phyloP scores from a whole-genome alignment of 441 rosid genomes.

The Euphorbia corollata region DNA sequence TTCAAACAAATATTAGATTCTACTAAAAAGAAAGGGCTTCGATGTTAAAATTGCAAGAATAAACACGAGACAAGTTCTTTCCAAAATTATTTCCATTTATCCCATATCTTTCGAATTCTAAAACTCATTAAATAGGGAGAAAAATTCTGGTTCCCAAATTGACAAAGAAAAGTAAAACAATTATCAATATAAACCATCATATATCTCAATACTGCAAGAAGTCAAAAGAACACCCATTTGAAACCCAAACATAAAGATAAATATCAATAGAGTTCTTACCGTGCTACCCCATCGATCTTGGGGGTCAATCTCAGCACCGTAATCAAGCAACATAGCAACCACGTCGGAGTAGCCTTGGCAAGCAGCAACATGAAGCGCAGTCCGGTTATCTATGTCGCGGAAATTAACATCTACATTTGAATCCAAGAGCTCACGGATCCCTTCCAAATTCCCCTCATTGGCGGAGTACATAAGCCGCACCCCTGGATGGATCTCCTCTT shows the following conservation, averaged over 20 bases:
- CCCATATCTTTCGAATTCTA: no score
- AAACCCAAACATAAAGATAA: not conserved
- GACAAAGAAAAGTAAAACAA: no score
- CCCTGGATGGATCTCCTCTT: slow-evolving; percentile 40
- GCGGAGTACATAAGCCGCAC: slow-evolving; percentile 64
- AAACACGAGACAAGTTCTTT: not conserved
- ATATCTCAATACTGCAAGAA: not conserved
- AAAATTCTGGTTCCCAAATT: no score
- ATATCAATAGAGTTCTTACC: slow-evolving; percentile 33
- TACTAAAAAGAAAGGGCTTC: not conserved
- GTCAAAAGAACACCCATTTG: not conserved
- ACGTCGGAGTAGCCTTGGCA: slow-evolving; percentile 69
- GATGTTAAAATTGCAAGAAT: not conserved
- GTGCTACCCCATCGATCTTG: slow-evolving; percentile 96
- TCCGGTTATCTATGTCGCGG: slow-evolving; percentile 70
- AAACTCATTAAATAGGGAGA: no score
- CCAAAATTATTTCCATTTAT: not conserved
- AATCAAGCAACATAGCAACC: slow-evolving; percentile 48
- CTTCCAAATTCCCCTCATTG: slow-evolving; percentile 69
- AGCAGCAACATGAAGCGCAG: slow-evolving; percentile 84
- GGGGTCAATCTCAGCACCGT: slow-evolving; percentile 52
- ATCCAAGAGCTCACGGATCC: slow-evolving; percentile 59
- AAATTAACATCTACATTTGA: slow-evolving; percentile 65
- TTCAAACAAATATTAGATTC: slow-evolving; percentile 26
- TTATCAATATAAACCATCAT: not conserved